Evolutionary conservation across 2,329 filamentous ascomycete species (phyloP).

Genomic region (Zasmidium cellare): DNA sequence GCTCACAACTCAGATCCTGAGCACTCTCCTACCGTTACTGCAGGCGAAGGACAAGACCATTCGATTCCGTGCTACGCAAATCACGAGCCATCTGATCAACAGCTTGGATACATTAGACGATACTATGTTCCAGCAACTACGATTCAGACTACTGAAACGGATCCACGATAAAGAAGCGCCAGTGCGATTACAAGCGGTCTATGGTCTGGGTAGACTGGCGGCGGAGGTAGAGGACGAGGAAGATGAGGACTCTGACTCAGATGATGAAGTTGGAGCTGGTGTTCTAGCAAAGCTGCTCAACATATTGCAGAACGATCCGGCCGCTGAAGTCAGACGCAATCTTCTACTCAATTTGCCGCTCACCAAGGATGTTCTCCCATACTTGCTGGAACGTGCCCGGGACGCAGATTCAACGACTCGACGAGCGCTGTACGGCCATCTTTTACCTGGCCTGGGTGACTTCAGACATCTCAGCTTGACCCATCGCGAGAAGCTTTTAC

Average conservation of each 20-base stretch:
- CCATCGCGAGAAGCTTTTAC: conserved; percentile 91
- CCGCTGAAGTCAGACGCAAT: conserved; percentile 86
- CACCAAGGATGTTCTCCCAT: conserved; percentile 76
- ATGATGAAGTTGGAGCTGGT: conserved; percentile 63
- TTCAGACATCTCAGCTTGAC: conserved; percentile 90
- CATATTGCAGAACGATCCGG: conserved; percentile 89
- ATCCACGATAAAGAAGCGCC: conserved; percentile 92
- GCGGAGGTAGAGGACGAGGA: conserved; percentile 67
- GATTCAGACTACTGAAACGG: conserved; percentile 76
- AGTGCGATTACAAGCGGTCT: conserved; percentile 86
- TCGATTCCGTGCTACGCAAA: conserved; percentile 83
- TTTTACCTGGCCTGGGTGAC: conserved; percentile 86
- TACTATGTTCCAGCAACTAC: conserved; percentile 80
- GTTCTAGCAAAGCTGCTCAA: conserved; percentile 82
- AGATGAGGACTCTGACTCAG: conserved; percentile 66
- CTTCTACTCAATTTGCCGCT: conserved; percentile 90
- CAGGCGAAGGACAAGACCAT: conserved; percentile 89
- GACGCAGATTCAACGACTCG: conserved; percentile 85
- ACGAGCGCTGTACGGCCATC: conserved; percentile 79
- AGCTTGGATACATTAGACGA: conserved; percentile 90
- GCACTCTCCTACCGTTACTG: conserved; percentile 72
- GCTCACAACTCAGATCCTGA: conserved; percentile 72
- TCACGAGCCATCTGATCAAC: conserved; percentile 89
- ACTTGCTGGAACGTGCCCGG: conserved; percentile 83
- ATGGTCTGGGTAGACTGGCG: conserved; percentile 83